These are phyloP conservation scores for Pisolithus albus DNA, from an alignment of 768 basidiomycete genomes.

Conservation along the genomic window DNA sequence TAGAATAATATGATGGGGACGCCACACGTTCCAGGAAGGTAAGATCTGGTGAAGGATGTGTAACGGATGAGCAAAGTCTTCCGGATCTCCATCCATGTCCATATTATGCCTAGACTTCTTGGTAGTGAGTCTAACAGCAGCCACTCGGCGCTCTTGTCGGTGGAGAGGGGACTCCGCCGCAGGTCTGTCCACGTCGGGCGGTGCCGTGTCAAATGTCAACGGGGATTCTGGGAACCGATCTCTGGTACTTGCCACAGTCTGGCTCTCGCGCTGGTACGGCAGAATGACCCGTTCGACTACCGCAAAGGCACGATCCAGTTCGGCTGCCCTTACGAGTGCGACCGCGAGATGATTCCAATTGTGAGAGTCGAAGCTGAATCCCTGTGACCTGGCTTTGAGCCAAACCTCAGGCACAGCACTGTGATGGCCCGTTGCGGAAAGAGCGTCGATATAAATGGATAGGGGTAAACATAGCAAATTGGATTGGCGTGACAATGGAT, in stretches of 20 bases:
- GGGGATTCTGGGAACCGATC: slow-evolving; percentile 33
- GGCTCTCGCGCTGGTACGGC: slow-evolving; percentile 39
- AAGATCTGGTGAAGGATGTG: slow-evolving; percentile 56
- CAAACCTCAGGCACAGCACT: slow-evolving; percentile 57
- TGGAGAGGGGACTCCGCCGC: slow-evolving; percentile 27
- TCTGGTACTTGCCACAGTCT: slow-evolving; percentile 18
- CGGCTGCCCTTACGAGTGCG: slow-evolving; percentile 71
- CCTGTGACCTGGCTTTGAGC: slow-evolving; percentile 51
- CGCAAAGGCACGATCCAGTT: slow-evolving; percentile 78
- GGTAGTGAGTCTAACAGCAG: slow-evolving; percentile 15
- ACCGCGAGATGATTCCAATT: slow-evolving; percentile 88
- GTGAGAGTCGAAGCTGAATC: slow-evolving; percentile 76
- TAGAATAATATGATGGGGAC: slow-evolving; percentile 48
- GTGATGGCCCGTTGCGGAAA: slow-evolving; percentile 61
- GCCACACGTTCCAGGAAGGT: slow-evolving; percentile 61
- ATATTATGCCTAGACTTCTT: slow-evolving; percentile 10
- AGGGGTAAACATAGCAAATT: slow-evolving; percentile 69
- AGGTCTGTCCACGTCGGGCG: slow-evolving; percentile 18
- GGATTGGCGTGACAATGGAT: slow-evolving; percentile 27
- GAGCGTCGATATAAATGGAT: slow-evolving; percentile 72
- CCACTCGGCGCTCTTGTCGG: slow-evolving; percentile 19
- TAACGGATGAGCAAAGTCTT: slow-evolving; percentile 54
- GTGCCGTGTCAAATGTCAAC: slow-evolving; percentile 30
- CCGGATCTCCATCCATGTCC: slow-evolving; percentile 11
- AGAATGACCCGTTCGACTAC: slow-evolving; percentile 73